These are phyloP conservation scores for Podospora bellae-mahoneyi DNA, from an alignment of 495 filamentous ascomycete genomes.

Conservation along the genomic window DNA sequence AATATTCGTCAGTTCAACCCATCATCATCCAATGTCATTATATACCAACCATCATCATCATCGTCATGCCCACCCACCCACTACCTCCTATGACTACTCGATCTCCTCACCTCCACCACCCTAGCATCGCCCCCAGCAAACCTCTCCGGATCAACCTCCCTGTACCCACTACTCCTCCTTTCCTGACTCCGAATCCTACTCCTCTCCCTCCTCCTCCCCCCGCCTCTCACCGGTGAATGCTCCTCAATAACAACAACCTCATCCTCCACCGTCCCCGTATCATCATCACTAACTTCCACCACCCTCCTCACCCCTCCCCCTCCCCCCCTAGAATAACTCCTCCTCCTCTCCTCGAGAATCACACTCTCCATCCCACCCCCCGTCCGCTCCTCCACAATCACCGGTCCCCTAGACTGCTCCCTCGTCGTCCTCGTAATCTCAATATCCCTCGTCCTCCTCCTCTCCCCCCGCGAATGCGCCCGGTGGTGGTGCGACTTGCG, in stretches of 20 bases:
- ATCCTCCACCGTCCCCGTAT: conserved; percentile 29
- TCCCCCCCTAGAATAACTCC: conserved; percentile 16
- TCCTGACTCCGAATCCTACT: conserved; percentile 35
- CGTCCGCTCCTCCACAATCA: conserved; percentile 33
- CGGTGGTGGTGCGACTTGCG: conserved; percentile 19
- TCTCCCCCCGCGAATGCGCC: conserved; percentile 14
- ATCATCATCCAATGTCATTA: background rate
- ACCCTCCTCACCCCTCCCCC: conserved; percentile 25
- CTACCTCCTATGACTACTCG: conserved; percentile 26
- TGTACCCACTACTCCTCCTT: conserved; percentile 32
- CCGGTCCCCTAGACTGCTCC: conserved; percentile 16
- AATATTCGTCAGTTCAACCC: background rate
- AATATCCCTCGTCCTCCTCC: conserved; percentile 23
- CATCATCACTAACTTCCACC: conserved; percentile 15
- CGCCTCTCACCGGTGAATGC: conserved; percentile 30
- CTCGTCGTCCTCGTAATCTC: conserved; percentile 37
- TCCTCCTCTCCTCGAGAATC: conserved; percentile 37
- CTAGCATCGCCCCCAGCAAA: conserved; percentile 33
- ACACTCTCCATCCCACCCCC: conserved; percentile 32
- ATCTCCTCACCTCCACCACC: conserved; percentile 33
- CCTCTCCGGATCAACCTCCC: conserved; percentile 34
- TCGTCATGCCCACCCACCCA: background rate
- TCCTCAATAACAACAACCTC: conserved; percentile 50
- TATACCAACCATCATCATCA: background rate
- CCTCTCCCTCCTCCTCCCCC: conserved; percentile 21